Base-by-base conservation (phyloP, 2,329 filamentous ascomycete species). In the Macrophomina tecta region DNA sequence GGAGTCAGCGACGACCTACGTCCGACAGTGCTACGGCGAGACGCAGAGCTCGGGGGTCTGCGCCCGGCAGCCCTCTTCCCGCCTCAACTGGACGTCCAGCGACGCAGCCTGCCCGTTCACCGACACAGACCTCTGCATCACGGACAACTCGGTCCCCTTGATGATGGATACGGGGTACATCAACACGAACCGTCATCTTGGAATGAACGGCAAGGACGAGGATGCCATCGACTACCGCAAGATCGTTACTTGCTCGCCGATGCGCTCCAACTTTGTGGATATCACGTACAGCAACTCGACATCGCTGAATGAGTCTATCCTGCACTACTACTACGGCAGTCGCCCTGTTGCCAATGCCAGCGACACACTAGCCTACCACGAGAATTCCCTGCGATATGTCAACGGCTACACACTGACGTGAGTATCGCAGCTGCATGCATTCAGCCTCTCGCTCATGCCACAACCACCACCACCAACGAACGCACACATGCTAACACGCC, bases 141-240 rank as follows among this genome's bases (percentile, higher is more conserved):
- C 23, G 30, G 23, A 53, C 30, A 53, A 36, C n/a, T 36, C 51
- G n/a, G 51, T 53, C 6, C 51, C 51, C 4, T n/a, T 53, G 6
- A 16, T 18, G 30, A 53, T 53, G 51, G 51, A 53, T 6, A 36
- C 51, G 6, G 51, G 51, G 16, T 53, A 53, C 51, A 53, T 53
- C 51, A 53, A 53, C 51, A 30, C 51, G 32, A 53, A 53, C 51
- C 12, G 34, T 34, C 14, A 53, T 36, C 32, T 53, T 8, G 51
- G 51, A 14, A 53, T 53, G 51, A 53, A 53, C 32, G 30, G 8
- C 2, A 3, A 9, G n/a, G 16, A 32, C 5, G 51, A 36, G 16
- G 32, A 38, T 12, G 51, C 51, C 30, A 53, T 53, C 1, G 51
- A 53, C 30, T 53, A 53, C 16, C 51, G 51, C 51, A 53, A 53